Evolutionary conservation across 768 basidiomycete genomes (phyloP), one percentile per base, ranked within the genome.

Genomic region (Kwoniella sp.): DNA sequence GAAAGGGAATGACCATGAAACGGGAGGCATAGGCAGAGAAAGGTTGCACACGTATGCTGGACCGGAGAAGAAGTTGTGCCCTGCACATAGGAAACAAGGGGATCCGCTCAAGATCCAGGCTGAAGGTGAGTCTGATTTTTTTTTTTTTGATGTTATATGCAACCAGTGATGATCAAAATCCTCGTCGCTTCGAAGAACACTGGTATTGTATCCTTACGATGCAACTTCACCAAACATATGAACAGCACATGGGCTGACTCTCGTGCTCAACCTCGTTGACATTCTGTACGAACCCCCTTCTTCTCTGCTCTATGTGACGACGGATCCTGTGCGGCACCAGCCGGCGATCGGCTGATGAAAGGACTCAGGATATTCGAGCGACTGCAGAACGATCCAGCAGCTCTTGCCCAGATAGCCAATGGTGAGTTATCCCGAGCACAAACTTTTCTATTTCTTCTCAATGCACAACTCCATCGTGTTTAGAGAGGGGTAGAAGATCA

Each of bases 41-140:
- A 45, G 41, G 34, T 34, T 34, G 13, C 41, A 45, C 20, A 30
- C 48, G 13, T 50, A 58, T 48, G 48, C 22, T 22, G 57, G 57
- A 17, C 26, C 30, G 31, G 57, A 58, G 26, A 58, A 22, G 57
- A 58, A 31, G 23, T 22, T 58, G 7, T 58, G 57, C 11, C 57
- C 47, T 48, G 57, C 57, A 28, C 57, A 58, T 30, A 26, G 41
- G 25, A 58, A 45, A 45, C 45, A 47, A 47, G 57, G 57, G 25
- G 57, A 58, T 58, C 28, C 45, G 28, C 28, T 26, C n/a, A 58
- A 58, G 34, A 41, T 28, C 17, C 25, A 58, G 30, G 57, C 57
- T 13, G 37, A 58, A 17, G 38, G 57, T 58, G 45, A 48, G 57
- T 29, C 13, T 22, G 23, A 8, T 53, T 4, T 53, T 23, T 15